Percentiles rank a stretch among this genome's conserved stretches.
phyloP scores from a whole-genome alignment of 2,329 filamentous ascomycete genomes.

The Aspergillus sp. region DNA sequence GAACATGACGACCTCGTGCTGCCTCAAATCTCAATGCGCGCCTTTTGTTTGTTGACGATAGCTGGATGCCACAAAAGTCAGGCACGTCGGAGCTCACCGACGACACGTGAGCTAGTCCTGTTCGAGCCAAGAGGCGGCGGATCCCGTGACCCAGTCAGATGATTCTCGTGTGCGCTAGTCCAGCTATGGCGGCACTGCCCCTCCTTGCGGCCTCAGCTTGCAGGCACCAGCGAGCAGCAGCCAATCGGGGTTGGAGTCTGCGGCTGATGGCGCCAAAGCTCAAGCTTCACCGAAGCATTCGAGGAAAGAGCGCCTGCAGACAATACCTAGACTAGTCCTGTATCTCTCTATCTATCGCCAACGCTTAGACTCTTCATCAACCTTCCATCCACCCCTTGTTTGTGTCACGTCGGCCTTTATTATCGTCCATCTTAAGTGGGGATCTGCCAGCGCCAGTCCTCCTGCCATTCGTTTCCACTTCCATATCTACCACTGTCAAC shows the following conservation, averaged over 20 bases:
- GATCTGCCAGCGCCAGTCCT: background rate
- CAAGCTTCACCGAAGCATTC: background rate
- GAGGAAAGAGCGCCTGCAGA: background rate
- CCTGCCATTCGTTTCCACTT: background rate
- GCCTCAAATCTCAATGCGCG: background rate
- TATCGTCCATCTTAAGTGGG: background rate
- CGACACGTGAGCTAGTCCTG: background rate
- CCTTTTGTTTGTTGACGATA: background rate
- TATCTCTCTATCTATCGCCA: background rate
- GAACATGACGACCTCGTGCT: background rate
- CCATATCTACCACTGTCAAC: background rate
- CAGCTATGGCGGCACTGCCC: background rate
- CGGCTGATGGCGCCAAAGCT: background rate
- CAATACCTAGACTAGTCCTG: background rate
- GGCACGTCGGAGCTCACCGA: background rate
- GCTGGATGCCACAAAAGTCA: background rate
- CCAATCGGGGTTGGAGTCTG: background rate
- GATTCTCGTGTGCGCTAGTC: background rate
- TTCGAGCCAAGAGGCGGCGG: background rate
- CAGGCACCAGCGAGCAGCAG: slow-evolving; percentile 2
- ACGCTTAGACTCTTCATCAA: background rate
- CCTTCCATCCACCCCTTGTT: background rate
- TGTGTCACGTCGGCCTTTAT: background rate
- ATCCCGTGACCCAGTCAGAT: slow-evolving; percentile 11
- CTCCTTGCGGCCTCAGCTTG: slow-evolving; percentile 5